Conservation (phyloP, 2,329 filamentous ascomycete species). For the Sclerotinia spermophila region DNA sequence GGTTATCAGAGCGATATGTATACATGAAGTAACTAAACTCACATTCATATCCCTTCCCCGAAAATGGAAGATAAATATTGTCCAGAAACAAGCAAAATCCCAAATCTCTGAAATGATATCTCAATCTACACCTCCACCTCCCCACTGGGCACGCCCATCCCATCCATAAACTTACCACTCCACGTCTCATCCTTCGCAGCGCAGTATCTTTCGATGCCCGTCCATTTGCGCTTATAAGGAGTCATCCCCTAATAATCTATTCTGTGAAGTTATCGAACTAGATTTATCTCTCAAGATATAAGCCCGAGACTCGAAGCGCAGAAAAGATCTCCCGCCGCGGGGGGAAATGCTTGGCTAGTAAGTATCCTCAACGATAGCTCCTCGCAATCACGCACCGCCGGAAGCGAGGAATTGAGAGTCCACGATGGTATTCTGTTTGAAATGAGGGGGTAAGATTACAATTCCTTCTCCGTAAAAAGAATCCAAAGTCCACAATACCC, state of each 20-base stretch:
- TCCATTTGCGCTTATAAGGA: constrained; percentile 15
- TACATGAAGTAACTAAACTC: not conserved
- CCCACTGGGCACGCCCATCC: constrained; percentile 13
- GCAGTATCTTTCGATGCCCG: constrained; percentile 9
- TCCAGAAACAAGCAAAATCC: not conserved
- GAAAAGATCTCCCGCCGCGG: not conserved
- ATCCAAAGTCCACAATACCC: not conserved
- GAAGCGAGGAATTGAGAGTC: not conserved
- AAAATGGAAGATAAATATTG: not conserved
- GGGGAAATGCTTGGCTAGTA: constrained; percentile 19
- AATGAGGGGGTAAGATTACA: constrained; percentile 19
- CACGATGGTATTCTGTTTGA: constrained; percentile 18
- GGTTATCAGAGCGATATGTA: not conserved
- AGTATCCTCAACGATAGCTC: constrained; percentile 1
- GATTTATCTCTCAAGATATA: not conserved
- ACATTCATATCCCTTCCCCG: not conserved
- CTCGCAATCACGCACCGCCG: not conserved
- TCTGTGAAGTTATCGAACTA: constrained; percentile 14
- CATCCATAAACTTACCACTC: constrained; percentile 17
- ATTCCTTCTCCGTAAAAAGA: constrained; percentile 6
- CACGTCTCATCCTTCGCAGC: constrained; percentile 22
- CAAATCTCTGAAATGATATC: not conserved
- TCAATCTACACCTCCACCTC: constrained; percentile 1
- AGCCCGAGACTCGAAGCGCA: not conserved
- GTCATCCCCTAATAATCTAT: constrained; percentile 21